phyloP scores from a whole-genome alignment of 768 basidiomycete species.

The Russula dissimulans region DNA sequence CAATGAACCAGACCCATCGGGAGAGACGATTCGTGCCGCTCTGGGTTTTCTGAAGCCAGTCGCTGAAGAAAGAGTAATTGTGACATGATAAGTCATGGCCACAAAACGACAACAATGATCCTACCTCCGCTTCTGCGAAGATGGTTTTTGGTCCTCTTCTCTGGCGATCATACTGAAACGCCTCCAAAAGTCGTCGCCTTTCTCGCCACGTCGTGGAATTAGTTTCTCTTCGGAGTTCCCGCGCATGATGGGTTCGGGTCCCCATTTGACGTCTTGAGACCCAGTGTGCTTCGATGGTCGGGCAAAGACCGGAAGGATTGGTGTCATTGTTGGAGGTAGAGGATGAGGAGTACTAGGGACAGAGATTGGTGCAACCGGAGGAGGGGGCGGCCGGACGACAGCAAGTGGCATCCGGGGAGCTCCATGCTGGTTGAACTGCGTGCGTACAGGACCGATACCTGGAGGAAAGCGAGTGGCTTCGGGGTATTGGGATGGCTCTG shows the following conservation, averaged over 20 bases:
- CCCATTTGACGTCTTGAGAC: slow-evolving; percentile 32
- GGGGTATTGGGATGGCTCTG: slow-evolving; percentile 37
- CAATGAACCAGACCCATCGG: slow-evolving; percentile 63
- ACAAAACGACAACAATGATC: neutral
- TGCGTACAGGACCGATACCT: slow-evolving; percentile 24
- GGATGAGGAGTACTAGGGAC: slow-evolving; percentile 59
- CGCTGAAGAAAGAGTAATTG: slow-evolving; percentile 28
- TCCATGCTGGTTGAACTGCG: slow-evolving; percentile 22
- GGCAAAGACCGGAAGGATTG: slow-evolving; percentile 70
- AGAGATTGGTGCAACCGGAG: slow-evolving; percentile 25
- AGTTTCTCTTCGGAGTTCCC: slow-evolving; percentile 59
- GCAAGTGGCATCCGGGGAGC: slow-evolving; percentile 12
- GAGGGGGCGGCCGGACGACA: slow-evolving; percentile 25
- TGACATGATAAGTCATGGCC: neutral
- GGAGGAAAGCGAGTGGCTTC: slow-evolving; percentile 25
- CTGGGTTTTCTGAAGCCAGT: slow-evolving; percentile 62
- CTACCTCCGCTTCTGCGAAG: slow-evolving; percentile 38
- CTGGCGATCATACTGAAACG: slow-evolving; percentile 78
- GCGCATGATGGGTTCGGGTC: slow-evolving; percentile 46
- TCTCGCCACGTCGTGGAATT: slow-evolving; percentile 58
- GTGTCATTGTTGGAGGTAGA: slow-evolving; percentile 65
- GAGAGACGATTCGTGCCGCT: slow-evolving; percentile 42
- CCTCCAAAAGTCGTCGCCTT: slow-evolving; percentile 80
- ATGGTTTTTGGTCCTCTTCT: slow-evolving; percentile 40
- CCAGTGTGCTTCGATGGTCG: slow-evolving; percentile 41